Evolutionary conservation across 2,329 filamentous ascomycete genomes (phyloP).

Genomic region (Fusarium nurragi): DNA sequence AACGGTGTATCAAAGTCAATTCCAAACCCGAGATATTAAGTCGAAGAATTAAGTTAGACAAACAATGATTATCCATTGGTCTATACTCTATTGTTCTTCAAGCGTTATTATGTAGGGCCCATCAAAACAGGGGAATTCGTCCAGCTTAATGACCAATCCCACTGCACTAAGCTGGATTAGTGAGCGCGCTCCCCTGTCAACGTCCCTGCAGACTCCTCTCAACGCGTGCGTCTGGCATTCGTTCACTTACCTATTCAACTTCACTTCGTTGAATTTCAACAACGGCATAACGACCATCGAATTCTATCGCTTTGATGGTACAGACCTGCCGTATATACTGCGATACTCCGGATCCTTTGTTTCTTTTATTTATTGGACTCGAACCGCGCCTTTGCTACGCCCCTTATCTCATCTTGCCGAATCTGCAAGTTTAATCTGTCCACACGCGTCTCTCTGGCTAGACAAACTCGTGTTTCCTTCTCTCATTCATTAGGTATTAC

Average conservation of each 20-base stretch:
- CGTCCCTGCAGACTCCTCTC: conserved; percentile 34
- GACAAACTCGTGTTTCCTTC: conserved; percentile 31
- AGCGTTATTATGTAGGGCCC: neutral
- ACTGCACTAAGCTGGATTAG: conserved; percentile 27
- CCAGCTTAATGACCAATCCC: conserved; percentile 5
- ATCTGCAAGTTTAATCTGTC: conserved; percentile 18
- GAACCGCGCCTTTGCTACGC: conserved; percentile 2
- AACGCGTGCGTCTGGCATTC: conserved; percentile 34
- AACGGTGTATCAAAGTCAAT: neutral
- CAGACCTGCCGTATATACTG: neutral
- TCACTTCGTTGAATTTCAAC: conserved; percentile 25
- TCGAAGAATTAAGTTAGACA: neutral
- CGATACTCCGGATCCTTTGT: neutral
- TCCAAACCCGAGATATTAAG: neutral
- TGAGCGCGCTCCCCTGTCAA: conserved; percentile 35
- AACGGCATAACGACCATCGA: conserved; percentile 25
- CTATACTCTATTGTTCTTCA: neutral
- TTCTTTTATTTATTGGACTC: neutral
- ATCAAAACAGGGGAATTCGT: conserved; percentile 1
- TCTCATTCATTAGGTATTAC: conserved; percentile 7
- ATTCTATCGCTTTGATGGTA: conserved; percentile 14
- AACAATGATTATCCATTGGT: neutral
- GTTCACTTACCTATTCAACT: conserved; percentile 31
- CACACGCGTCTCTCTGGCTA: conserved; percentile 30
- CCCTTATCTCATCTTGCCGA: conserved; percentile 9